Evolutionary conservation across 805 yeast species (phyloP), one percentile per base, ranked within the genome.

Genomic region (Saccharomyces kudriavzevii): DNA sequence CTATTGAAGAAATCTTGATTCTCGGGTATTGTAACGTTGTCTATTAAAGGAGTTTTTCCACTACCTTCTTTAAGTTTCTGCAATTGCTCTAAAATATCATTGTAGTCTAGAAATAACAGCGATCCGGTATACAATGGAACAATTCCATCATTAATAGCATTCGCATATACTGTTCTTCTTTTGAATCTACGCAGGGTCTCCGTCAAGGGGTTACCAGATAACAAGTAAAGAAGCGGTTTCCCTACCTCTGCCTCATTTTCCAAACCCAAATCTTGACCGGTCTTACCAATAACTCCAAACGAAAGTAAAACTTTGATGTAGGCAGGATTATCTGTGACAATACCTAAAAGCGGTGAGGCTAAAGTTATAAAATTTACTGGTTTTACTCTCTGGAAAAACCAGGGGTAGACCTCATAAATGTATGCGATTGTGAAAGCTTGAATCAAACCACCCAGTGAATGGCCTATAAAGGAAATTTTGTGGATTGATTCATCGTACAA

Each of bases 361-460:
- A 87, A 59, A 0, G 91, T 76, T 40, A 87, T 77, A 65, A 85
- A 87, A 63, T 86, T 87, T 17, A 81, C 73, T 0, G 92, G 91
- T 52, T 73, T 65, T 2, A 84, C 77, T 35, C 69, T 70, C 40
- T 78, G 62, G 64, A 87, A 87, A 56, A 87, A 82, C 78, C 83
- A 77, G 0, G 92, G 89, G 65, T 80, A 84, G 59, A 84, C 85
- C 54, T 75, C 75, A 51, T 80, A 78, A 40, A 87, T 74, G 62
- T 86, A 87, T 0, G 91, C 87, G 35, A 87, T 78, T 2, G 92
- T 85, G 70, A 87, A 87, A 0, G 89, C 79, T 66, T 87, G 95
- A 3, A 84, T 80, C 45, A 84, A 68, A 0, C 96, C 96, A 48
- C 96, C 96, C 27, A 87, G 67, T 0, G 94, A 87, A 66, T 87